Percentiles rank a stretch among this genome's conserved stretches.
Evolutionary conservation across 176 grass and related monocot genomes (phyloP).

Genomic region (Aegilops longissima): DNA sequence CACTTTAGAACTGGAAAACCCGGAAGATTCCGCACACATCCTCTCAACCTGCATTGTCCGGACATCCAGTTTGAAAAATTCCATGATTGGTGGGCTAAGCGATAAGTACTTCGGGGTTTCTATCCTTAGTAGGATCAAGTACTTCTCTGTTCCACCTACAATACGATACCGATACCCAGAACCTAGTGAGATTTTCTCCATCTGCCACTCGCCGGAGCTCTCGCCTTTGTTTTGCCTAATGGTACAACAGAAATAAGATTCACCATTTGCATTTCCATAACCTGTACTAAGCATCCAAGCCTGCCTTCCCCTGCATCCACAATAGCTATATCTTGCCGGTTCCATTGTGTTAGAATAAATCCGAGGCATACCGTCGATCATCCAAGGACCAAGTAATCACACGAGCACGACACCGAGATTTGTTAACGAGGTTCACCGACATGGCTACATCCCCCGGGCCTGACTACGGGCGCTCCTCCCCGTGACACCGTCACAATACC

Average conservation of each 20-base stretch:
- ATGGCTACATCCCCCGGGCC: no score
- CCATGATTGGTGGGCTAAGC: not conserved
- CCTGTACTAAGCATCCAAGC: not conserved
- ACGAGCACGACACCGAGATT: no score
- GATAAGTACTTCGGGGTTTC: not conserved
- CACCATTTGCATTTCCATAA: not conserved
- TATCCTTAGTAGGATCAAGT: constrained; percentile 14
- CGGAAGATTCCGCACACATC: constrained; percentile 5
- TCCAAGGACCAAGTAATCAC: no score
- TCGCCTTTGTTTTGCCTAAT: not conserved
- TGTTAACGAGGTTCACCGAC: no score
- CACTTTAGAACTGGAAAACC: not conserved
- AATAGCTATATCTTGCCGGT: no score
- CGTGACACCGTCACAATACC: no score
- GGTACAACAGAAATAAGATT: not conserved
- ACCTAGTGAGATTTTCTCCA: constrained; percentile 37
- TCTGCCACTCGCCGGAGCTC: not conserved
- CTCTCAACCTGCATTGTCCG: not conserved
- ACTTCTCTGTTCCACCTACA: not conserved
- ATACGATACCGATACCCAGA: constrained; percentile 16
- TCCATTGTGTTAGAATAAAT: no score
- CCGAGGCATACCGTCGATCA: no score
- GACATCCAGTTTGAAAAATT: constrained; percentile 29
- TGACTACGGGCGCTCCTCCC: no score
- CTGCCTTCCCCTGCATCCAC: not conserved